phyloP scores from a whole-genome alignment of 768 basidiomycete species.

The Amanita polypyramis region DNA sequence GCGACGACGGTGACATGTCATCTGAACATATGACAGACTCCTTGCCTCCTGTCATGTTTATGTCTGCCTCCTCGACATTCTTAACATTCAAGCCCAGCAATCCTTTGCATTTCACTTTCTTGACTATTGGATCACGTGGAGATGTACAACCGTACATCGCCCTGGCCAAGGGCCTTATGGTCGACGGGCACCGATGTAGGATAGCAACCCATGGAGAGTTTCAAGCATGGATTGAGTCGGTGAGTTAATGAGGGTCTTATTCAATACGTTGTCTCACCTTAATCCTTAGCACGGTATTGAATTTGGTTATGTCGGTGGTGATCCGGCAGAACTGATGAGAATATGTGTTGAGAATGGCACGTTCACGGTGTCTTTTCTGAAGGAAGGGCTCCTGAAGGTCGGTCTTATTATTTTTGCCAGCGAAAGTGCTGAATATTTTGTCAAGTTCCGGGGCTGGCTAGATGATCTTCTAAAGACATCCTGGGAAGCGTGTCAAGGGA shows the following conservation, averaged over 20 bases:
- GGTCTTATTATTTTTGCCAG: neutral
- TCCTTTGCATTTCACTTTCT: slow-evolving; percentile 80
- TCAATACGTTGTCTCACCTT: slow-evolving; percentile 5
- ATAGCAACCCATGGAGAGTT: slow-evolving; percentile 97
- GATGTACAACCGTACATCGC: slow-evolving; percentile 99
- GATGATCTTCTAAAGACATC: slow-evolving; percentile 92
- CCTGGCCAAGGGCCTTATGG: slow-evolving; percentile 81
- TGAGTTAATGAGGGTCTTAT: slow-evolving; percentile 28
- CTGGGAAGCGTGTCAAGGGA: slow-evolving; percentile 94
- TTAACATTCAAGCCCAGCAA: slow-evolving; percentile 90
- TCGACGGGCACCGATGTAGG: slow-evolving; percentile 78
- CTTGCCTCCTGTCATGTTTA: slow-evolving; percentile 90
- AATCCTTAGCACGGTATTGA: slow-evolving; percentile 81
- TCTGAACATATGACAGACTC: slow-evolving; percentile 54
- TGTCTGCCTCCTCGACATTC: slow-evolving; percentile 91
- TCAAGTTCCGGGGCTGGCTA: slow-evolving; percentile 92
- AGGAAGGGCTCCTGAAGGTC: slow-evolving; percentile 83
- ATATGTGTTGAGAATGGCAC: slow-evolving; percentile 98
- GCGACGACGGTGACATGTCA: slow-evolving; percentile 30
- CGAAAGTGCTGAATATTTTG: neutral
- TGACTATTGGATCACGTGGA: slow-evolving; percentile 93
- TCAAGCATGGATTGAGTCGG: slow-evolving; percentile 89
- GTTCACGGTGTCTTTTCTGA: slow-evolving; percentile 91
- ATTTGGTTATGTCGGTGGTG: slow-evolving; percentile 89
- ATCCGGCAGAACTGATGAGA: slow-evolving; percentile 95